These are phyloP conservation scores for Teunomyces tritomae DNA, from an alignment of 805 yeast species.

Conservation along the genomic window DNA sequence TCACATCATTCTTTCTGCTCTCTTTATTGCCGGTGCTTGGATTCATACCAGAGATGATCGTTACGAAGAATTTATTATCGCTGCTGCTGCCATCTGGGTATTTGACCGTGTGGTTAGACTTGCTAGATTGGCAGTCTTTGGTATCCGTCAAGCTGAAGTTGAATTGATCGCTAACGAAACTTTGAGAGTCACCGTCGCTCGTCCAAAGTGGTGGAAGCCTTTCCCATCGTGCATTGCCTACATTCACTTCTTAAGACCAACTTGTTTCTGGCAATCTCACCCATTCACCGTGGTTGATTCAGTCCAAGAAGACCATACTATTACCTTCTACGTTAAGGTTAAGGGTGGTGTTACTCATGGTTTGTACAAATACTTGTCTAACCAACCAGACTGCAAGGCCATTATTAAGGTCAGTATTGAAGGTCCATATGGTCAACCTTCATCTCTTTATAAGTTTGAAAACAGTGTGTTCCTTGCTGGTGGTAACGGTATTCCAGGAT, in stretches of 20 bases:
- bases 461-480: slow-evolving; percentile 31
- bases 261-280: slow-evolving; percentile 66
- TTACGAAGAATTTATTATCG: slow-evolving; percentile 21
- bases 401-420: slow-evolving; percentile 31
- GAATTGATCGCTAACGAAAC: slow-evolving; percentile 44
- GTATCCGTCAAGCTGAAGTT: slow-evolving; percentile 36
- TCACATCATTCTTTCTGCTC: slow-evolving; percentile 33
- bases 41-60: slow-evolving; percentile 43
- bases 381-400: slow-evolving; percentile 31
- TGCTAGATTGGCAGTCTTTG: slow-evolving; percentile 33
- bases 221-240: slow-evolving; percentile 58
- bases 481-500: slow-evolving; percentile 43
- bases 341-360: slow-evolving; percentile 41
- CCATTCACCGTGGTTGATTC: slow-evolving; percentile 63
- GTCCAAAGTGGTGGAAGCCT: slow-evolving; percentile 49
- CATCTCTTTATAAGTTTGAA: slow-evolving; percentile 30
- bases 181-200: slow-evolving; percentile 45
- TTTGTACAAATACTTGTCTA: slow-evolving; percentile 29
- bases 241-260: slow-evolving; percentile 52
- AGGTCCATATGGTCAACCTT: slow-evolving; percentile 39
- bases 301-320: slow-evolving; percentile 25
- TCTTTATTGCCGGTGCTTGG: slow-evolving; percentile 56
- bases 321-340: slow-evolving; percentile 26
- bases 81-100: slow-evolving; percentile 36
- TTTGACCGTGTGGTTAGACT: slow-evolving; percentile 36